phyloP scores from a whole-genome alignment of 345 rosid genomes.

The Noccaea caerulescens region DNA sequence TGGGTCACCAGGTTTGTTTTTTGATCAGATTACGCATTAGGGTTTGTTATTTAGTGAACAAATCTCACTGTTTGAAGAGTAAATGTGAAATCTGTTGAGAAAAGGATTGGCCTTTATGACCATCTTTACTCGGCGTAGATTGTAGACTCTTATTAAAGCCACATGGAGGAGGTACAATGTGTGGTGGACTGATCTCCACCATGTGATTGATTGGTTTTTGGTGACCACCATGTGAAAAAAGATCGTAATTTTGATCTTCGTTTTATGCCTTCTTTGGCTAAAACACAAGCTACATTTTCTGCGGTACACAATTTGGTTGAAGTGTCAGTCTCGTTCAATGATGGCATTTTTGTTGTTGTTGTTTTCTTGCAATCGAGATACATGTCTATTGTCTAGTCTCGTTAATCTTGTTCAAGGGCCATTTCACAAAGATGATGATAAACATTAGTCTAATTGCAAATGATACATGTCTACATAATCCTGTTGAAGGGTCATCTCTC shows the following conservation, averaged over 20 bases:
- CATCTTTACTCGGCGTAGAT: background rate
- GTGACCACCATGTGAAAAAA: constrained; percentile 42
- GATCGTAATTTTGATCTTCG: constrained; percentile 32
- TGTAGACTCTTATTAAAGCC: constrained; percentile 4
- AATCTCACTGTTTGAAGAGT: background rate
- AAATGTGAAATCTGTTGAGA: background rate
- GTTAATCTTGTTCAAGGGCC: constrained; percentile 24
- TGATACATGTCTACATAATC: background rate
- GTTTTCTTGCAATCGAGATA: background rate
- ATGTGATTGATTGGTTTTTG: constrained; percentile 32
- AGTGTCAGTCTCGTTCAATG: background rate
- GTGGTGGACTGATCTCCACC: constrained; percentile 25
- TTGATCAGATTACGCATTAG: background rate
- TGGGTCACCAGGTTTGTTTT: constrained; percentile 49
- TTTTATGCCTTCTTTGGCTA: constrained; percentile 29
- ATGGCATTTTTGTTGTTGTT: background rate
- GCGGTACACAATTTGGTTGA: constrained; percentile 4
- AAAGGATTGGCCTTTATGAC: constrained; percentile 11
- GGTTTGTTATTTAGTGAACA: background rate
- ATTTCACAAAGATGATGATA: background rate
- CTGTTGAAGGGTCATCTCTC: too few relatives aligned
- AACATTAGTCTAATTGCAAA: background rate
- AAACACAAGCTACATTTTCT: constrained; percentile 8
- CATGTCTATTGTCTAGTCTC: constrained; percentile 2
- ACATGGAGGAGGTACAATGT: constrained; percentile 34